phyloP scores from a whole-genome alignment of 192 early-diverging fungal genomes.

The Podila epigama region DNA sequence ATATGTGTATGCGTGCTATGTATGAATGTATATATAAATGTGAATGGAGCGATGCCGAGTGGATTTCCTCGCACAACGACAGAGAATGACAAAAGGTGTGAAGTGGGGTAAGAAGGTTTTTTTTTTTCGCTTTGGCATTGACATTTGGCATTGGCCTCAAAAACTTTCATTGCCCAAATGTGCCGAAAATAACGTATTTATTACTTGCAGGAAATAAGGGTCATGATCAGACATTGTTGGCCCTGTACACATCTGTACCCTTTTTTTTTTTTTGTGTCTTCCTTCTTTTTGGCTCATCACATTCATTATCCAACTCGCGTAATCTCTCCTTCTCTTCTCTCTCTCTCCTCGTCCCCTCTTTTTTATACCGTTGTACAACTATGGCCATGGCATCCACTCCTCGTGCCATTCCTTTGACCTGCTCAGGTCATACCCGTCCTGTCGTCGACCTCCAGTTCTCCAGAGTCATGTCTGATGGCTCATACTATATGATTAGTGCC shows the following conservation, averaged over 20 bases:
- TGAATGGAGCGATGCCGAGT: no score
- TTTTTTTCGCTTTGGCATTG: no score
- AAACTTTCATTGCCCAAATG: no score
- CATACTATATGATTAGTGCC: constrained; percentile 84
- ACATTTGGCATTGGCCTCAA: no score
- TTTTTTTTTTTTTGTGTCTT: background rate
- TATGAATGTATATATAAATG: no score
- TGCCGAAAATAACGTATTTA: no score
- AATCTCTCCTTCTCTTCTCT: background rate
- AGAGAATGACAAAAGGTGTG: no score
- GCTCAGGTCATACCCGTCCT: constrained; percentile 90
- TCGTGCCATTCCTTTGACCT: constrained; percentile 80
- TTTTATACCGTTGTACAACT: background rate
- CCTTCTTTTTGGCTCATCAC: no score
- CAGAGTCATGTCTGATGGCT: constrained; percentile 70
- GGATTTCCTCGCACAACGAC: no score
- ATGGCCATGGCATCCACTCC: constrained; percentile 52
- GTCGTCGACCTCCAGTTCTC: constrained; percentile 91
- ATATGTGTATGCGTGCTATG: no score
- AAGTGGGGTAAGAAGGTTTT: no score
- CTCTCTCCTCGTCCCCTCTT: constrained; percentile 1
- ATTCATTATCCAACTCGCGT: background rate
- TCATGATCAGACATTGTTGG: background rate
- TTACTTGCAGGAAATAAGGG: no score
- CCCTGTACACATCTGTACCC: background rate